These are phyloP conservation scores for Phytopythium boreale DNA, from an alignment of 352 stramenopile genomes.

Conservation along the genomic window DNA sequence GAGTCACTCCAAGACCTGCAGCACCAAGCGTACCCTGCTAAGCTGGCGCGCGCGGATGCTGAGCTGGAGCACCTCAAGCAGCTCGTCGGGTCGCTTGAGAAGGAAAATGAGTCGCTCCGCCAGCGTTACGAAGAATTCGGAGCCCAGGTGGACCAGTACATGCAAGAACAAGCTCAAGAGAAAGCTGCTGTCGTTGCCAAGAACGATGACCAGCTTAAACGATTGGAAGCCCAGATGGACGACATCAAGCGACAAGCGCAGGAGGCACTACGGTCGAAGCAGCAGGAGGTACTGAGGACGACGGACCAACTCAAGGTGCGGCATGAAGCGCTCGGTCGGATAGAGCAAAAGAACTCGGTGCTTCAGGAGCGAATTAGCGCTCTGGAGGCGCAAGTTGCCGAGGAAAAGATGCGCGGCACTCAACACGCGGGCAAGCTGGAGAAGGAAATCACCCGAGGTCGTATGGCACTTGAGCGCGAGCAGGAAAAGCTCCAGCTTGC, in stretches of 20 bases:
- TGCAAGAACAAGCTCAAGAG: slow-evolving; percentile 63
- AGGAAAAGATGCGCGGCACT: slow-evolving; percentile 39
- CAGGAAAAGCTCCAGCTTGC: slow-evolving; percentile 29
- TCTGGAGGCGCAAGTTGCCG: slow-evolving; percentile 29
- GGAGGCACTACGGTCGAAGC: slow-evolving; percentile 49
- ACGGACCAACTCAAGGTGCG: slow-evolving; percentile 58
- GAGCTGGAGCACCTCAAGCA: slow-evolving; percentile 41
- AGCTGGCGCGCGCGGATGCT: slow-evolving; percentile 46
- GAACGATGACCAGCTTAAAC: slow-evolving; percentile 30
- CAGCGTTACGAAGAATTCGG: slow-evolving; percentile 76
- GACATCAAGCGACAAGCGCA: slow-evolving; percentile 26
- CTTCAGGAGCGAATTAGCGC: slow-evolving; percentile 35
- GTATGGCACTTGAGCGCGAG: slow-evolving; percentile 44
- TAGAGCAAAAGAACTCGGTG: slow-evolving; percentile 41
- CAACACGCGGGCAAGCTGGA: slow-evolving; percentile 42
- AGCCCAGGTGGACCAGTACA: slow-evolving; percentile 65
- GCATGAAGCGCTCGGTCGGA: slow-evolving; percentile 47
- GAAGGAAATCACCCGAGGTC: slow-evolving; percentile 52
- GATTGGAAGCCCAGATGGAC: slow-evolving; percentile 36
- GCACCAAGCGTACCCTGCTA: slow-evolving; percentile 42
- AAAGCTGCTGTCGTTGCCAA: slow-evolving; percentile 31
- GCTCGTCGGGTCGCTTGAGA: slow-evolving; percentile 24
- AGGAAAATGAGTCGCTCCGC: slow-evolving; percentile 55
- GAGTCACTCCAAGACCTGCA: slow-evolving; percentile 40
- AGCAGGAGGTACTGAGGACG: slow-evolving; percentile 42